Conservation (phyloP, 371 early-diverging fungal species). For the Mucor lusitanicus region DNA sequence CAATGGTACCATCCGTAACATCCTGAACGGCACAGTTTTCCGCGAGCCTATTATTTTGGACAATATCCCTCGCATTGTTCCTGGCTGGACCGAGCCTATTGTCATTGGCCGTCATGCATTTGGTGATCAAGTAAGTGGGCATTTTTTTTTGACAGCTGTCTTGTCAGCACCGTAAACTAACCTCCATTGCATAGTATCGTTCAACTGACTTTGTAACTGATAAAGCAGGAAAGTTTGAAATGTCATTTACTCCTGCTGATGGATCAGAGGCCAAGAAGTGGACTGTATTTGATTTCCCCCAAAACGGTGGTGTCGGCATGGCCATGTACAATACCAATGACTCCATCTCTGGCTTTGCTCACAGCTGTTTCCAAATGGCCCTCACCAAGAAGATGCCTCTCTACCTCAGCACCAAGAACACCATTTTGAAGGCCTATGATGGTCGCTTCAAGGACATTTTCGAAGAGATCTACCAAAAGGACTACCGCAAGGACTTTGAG, state of each 20-base stretch:
- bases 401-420: conserved; percentile 93
- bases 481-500: conserved; percentile 68
- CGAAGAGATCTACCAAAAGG: conserved; percentile 75
- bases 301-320: conserved; percentile 84
- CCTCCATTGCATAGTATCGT: conserved; percentile 61
- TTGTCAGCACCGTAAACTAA: conserved; percentile 1
- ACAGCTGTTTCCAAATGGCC: conserved; percentile 91
- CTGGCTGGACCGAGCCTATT: conserved; percentile 93
- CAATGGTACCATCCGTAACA: conserved; percentile 95
- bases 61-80: conserved; percentile 88
- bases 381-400: conserved; percentile 84
- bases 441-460: conserved; percentile 98
- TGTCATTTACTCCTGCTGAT: conserved; percentile 85
- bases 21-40: conserved; percentile 94
- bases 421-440: conserved; percentile 93
- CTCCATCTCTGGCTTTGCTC: conserved; percentile 89
- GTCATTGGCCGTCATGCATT: conserved; percentile 94
- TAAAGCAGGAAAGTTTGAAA: conserved; percentile 83
- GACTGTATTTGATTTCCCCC: conserved; percentile 72
- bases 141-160: not conserved
- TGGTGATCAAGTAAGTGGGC: conserved; percentile 76
- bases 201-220: conserved; percentile 87
- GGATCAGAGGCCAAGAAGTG: conserved; percentile 61
- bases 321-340: conserved; percentile 92
- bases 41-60: conserved; percentile 92